Evolutionary conservation across 2,329 filamentous ascomycete species (phyloP), one percentile per base, ranked within the genome.

Genomic region (Nemania sp.): DNA sequence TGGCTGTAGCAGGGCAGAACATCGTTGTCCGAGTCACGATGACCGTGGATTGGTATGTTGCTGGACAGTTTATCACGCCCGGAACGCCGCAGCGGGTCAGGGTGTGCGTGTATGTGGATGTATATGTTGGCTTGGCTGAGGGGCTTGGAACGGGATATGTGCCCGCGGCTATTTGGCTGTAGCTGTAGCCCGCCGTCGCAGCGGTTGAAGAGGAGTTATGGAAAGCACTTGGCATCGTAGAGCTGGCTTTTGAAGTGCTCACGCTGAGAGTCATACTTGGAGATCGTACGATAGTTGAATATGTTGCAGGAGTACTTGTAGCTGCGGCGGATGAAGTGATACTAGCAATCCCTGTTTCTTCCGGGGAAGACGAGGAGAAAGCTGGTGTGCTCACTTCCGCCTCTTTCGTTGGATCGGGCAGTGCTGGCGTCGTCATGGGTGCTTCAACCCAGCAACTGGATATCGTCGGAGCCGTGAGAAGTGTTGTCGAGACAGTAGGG

Each of bases 401-500:
- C 3, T 43, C 40, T n/a, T 41, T 39, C 12, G 47, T 55, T 0
- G 47, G 41, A 3, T 45, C 19, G 9, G 50, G 50, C 3, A 52
- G 20, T 5, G 23, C 34, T 8, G 50, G 30, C 24, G 39, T 49
- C 30, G 39, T 49, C 1, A 52, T 30, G 12, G 24, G 17, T 26
- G 19, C 47, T 15, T 42, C 47, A 4, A 42, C 34, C 52, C 23
- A 42, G 9, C 55, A 58, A 24, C 41, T 58, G 0, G 55, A 49
- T 45, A 52, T 23, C n/a, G 31, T 44, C 9, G 49, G 19, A 3
- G 37, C 52, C 4, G 47, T 24, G 19, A 55, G 33, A n/a, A 58
- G 47, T 19, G 55, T 58, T 6, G 55, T 58, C 4, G 55, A 58
- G 28, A 58, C 47, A 3, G 55, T 58, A n/a, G 55, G 55, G 20